A percentile compares a stretch with the other conserved stretches of the same genome.
phyloP scores from a whole-genome alignment of 2,329 filamentous ascomycete species.

The Cladophialophora bantiana region DNA sequence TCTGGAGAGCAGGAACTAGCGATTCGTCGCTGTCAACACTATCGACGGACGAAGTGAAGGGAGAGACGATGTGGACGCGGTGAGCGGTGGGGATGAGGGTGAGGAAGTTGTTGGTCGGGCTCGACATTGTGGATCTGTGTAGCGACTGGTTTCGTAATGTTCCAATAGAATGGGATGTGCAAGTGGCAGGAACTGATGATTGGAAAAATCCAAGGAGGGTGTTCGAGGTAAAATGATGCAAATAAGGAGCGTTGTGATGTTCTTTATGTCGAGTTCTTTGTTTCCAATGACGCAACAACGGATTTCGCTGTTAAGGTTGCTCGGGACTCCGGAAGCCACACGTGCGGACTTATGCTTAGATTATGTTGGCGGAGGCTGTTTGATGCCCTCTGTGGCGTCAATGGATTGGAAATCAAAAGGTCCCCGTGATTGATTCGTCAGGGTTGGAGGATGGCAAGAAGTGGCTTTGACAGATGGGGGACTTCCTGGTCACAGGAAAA shows the following conservation, averaged over 20 bases:
- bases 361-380: conserved; percentile 11
- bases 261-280: conserved; percentile 33
- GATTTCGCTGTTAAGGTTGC: conserved; percentile 24
- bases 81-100: conserved; percentile 35
- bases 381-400: conserved; percentile 20
- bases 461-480: neutral
- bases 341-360: conserved; percentile 18
- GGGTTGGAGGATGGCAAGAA: conserved; percentile 11
- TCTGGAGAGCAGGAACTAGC: conserved; percentile 34
- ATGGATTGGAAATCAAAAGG: conserved; percentile 16
- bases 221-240: neutral
- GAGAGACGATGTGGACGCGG: conserved; percentile 30
- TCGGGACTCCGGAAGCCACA: conserved; percentile 30
- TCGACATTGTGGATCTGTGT: conserved; percentile 31
- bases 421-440: conserved; percentile 16
- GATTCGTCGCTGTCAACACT: conserved; percentile 22
- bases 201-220: neutral
- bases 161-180: neutral
- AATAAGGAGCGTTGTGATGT: conserved; percentile 16
- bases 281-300: conserved; percentile 32
- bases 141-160: conserved; percentile 12
- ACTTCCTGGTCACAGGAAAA: conserved; percentile 2
- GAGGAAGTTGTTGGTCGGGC: conserved; percentile 35
- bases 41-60: conserved; percentile 24
- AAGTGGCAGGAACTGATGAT: conserved; percentile 1